A percentile compares a stretch with the other conserved stretches of the same genome.
Evolutionary conservation across 192 early-diverging fungal species (phyloP).

Genomic region (Helicostylum pulchrum): DNA sequence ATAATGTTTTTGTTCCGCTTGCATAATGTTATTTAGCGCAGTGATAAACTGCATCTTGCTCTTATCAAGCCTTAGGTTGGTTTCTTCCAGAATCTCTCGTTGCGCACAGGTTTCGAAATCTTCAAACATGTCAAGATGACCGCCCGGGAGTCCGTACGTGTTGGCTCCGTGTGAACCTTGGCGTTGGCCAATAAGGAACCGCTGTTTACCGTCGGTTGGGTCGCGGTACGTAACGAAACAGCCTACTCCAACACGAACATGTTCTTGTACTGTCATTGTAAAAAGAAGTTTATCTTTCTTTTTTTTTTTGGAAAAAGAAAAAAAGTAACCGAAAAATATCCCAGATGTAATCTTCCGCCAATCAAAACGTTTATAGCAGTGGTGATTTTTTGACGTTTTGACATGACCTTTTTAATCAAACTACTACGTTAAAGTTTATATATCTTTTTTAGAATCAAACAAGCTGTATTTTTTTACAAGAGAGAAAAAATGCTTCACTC

Average conservation of each 20-base stretch:
- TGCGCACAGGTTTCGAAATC: slow-evolving; percentile 52
- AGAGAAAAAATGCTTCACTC: too few relatives aligned
- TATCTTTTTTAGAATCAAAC: too few relatives aligned
- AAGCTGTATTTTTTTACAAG: too few relatives aligned
- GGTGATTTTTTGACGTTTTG: too few relatives aligned
- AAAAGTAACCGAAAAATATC: not conserved
- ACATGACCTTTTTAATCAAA: too few relatives aligned
- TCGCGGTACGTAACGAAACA: slow-evolving; percentile 38
- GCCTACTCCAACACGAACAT: slow-evolving; percentile 42
- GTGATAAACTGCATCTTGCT: slow-evolving; percentile 37
- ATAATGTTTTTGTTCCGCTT: slow-evolving; percentile 48
- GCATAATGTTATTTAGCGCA: slow-evolving; percentile 53
- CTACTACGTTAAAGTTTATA: too few relatives aligned
- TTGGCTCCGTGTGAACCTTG: slow-evolving; percentile 57
- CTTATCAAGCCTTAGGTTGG: slow-evolving; percentile 35
- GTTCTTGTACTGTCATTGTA: not conserved
- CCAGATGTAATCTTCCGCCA: not conserved
- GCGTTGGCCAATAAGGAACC: slow-evolving; percentile 51
- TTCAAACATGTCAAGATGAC: slow-evolving; percentile 56
- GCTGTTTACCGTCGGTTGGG: not conserved
- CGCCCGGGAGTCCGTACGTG: slow-evolving; percentile 49
- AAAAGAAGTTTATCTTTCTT: not conserved
- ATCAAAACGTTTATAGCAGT: too few relatives aligned
- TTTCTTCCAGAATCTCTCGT: slow-evolving; percentile 46
- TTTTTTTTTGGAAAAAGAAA: not conserved